phyloP scores from a whole-genome alignment of 2,329 filamentous ascomycete species.

The Apiospora phragmitis region DNA sequence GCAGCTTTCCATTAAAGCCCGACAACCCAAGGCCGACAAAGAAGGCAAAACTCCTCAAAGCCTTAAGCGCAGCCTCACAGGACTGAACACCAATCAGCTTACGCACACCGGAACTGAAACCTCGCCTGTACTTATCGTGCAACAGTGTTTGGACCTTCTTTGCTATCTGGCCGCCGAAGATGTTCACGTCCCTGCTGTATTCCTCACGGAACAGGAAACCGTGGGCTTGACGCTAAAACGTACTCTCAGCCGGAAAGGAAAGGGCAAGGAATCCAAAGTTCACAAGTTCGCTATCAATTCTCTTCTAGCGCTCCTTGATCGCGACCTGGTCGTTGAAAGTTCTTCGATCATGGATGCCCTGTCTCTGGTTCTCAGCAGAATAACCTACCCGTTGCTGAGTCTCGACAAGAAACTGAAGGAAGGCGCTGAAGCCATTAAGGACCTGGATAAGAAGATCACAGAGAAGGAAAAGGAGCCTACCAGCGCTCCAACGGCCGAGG shows the following conservation, averaged over 20 bases:
- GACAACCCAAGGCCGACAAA: slow-evolving; percentile 69
- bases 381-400: slow-evolving; percentile 82
- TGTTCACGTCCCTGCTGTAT: slow-evolving; percentile 84
- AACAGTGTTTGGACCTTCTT: slow-evolving; percentile 87
- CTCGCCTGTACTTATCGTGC: slow-evolving; percentile 91
- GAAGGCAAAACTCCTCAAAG: slow-evolving; percentile 77
- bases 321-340: slow-evolving; percentile 95
- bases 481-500: slow-evolving; percentile 20
- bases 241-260: slow-evolving; percentile 78
- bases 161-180: slow-evolving; percentile 84
- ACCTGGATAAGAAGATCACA: slow-evolving; percentile 37
- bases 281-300: slow-evolving; percentile 92
- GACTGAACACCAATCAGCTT: slow-evolving; percentile 45
- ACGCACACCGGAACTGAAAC: slow-evolving; percentile 75
- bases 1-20: slow-evolving; percentile 87
- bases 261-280: slow-evolving; percentile 80
- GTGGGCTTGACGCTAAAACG: slow-evolving; percentile 75
- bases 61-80: slow-evolving; percentile 73
- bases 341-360: slow-evolving; percentile 95
- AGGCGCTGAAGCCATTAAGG: slow-evolving; percentile 38
- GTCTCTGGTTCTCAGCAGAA: slow-evolving; percentile 81
- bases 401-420: slow-evolving; percentile 67
- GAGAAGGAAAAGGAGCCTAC: slow-evolving; percentile 30
- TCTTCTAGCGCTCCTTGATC: slow-evolving; percentile 81
- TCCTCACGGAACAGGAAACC: slow-evolving; percentile 88